These are phyloP conservation scores for Apiospora aurea DNA, from an alignment of 2,329 filamentous ascomycete genomes.

Conservation along the genomic window DNA sequence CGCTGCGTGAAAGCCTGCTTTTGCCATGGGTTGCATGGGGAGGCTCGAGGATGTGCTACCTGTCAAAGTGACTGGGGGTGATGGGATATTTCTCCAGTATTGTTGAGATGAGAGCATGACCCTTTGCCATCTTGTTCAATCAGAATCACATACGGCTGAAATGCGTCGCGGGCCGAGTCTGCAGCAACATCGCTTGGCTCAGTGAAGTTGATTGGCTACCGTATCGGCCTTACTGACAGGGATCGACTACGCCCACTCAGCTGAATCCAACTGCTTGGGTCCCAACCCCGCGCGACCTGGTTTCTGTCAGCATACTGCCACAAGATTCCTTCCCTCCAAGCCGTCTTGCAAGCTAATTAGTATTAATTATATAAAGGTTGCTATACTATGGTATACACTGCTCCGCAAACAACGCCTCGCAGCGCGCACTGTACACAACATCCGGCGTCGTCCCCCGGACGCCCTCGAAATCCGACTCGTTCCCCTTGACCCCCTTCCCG, in stretches of 20 bases:
- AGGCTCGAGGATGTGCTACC: no score
- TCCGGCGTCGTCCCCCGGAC: conserved; percentile 44
- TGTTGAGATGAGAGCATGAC: neutral
- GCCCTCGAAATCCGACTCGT: conserved; percentile 37
- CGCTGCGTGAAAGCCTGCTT: neutral
- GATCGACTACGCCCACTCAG: no score
- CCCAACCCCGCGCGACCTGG: no score
- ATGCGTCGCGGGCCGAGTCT: no score
- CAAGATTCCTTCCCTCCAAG: neutral
- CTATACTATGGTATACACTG: conserved; percentile 32
- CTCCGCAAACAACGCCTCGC: conserved; percentile 40
- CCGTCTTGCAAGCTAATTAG: neutral
- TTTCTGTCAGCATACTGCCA: neutral
- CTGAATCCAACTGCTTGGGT: no score
- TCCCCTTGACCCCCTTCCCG: conserved; percentile 27
- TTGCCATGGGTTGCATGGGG: no score
- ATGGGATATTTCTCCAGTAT: neutral
- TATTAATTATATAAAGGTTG: neutral
- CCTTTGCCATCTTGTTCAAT: neutral
- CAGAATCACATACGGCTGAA: no score
- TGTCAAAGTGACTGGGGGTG: no score
- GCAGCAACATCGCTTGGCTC: no score
- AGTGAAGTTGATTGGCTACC: no score
- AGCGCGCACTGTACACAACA: conserved; percentile 45
- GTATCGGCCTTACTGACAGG: no score